Base-by-base conservation (phyloP, 208 protist species). In the Wallacemonas collosoma region DNA sequence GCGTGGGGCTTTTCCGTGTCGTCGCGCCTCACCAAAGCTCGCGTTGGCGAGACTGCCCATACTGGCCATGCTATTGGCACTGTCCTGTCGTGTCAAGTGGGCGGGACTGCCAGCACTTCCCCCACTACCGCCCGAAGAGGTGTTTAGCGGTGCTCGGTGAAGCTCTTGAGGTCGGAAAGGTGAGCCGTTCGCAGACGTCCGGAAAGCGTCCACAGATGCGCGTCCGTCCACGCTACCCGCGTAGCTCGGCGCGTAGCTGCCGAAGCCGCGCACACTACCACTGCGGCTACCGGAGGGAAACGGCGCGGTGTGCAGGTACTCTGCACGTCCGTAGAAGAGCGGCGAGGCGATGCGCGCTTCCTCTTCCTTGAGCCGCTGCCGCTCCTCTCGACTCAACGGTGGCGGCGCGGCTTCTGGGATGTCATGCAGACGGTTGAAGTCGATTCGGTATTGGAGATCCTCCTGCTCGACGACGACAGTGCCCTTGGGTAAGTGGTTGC, bases 321-420 rank as follows among this genome's bases (percentile, higher is more conserved):
- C 75, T 2, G 82, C 72, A 14, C 65, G 51, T 8, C 78, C 82
- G 43, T 85, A 82, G 48, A 81, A 77, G 71, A 80, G 50, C 8
- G 85, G 85, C 1, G 85, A 90, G 0, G 85, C 79, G 12, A 90
- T 68, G 7, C 85, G 85, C 35, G 75, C 73, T 38, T 65, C 54
- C 44, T 65, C 79, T 39, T 83, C 81, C 36, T 71, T n/a, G 35
- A 83, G 47, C 6, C 61, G 72, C 71, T 79, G 72, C 53, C 71
- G 73, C 73, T 83, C 79, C 51, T 81, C 79, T 12, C 51, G 38
- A 0, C 70, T 82, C 14, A 77, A 74, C 44, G 85, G 85, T 9
- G 85, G 81, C 44, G 85, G 85, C 11, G 51, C 85, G 38, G 81
- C 85, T 53, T 82, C 66, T n/a, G 85, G 85, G 45, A 90, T 51